Evolutionary conservation across 83 land plant species (phyloP).

Genomic region (Diphasiastrum complanatum): DNA sequence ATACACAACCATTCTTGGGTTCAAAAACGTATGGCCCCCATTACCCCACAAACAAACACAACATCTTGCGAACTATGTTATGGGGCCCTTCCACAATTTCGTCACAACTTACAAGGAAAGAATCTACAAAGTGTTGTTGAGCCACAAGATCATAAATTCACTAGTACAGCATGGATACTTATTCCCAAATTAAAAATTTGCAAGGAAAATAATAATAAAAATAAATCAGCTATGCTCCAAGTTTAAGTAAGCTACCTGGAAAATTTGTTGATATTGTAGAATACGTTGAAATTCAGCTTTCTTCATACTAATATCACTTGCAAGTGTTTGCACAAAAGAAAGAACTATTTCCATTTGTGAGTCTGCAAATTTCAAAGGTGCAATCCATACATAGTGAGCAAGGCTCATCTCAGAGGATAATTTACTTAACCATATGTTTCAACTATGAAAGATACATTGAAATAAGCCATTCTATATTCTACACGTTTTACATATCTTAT

Average conservation of each 20-base stretch:
- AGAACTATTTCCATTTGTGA: conserved; percentile 23
- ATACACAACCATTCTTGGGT: too few species aligned
- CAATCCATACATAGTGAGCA: too few species aligned
- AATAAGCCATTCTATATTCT: too few species aligned
- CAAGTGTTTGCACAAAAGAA: conserved; percentile 12
- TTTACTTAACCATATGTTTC: too few species aligned
- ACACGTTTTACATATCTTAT: too few species aligned
- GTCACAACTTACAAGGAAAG: not conserved
- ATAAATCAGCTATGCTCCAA: not conserved
- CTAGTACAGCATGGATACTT: not conserved
- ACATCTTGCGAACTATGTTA: too few species aligned
- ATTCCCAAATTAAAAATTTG: not conserved
- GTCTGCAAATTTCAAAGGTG: not conserved
- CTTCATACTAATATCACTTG: conserved; percentile 16
- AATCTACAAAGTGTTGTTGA: too few species aligned
- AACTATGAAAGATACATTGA: too few species aligned
- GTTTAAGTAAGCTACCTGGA: conserved; percentile 7
- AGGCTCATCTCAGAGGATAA: too few species aligned
- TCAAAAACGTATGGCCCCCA: too few species aligned
- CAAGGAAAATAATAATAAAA: not conserved
- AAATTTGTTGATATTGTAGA: conserved; percentile 20
- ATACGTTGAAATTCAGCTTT: conserved; percentile 25
- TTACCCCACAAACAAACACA: too few species aligned
- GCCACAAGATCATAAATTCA: not conserved
- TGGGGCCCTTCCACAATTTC: too few species aligned